phyloP scores from a whole-genome alignment of 2,329 filamentous ascomycete species.

The Aspergillus flavus region DNA sequence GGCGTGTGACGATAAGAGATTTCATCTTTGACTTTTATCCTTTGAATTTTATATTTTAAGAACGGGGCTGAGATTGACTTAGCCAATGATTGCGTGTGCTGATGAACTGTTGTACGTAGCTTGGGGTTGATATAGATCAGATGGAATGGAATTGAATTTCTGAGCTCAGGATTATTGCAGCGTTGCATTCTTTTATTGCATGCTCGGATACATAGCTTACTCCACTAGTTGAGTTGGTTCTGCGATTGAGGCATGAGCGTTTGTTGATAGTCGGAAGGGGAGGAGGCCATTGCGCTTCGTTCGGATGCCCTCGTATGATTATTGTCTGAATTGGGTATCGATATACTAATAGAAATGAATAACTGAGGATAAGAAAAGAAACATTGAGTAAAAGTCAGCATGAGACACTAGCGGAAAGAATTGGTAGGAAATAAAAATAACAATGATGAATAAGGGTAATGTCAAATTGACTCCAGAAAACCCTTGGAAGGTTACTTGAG shows the following conservation, averaged over 20 bases:
- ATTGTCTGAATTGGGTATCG: not conserved
- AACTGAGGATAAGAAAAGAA: not conserved
- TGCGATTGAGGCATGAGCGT: not conserved
- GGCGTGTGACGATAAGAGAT: not conserved
- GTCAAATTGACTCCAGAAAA: not conserved
- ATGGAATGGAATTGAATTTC: slow-evolving; percentile 3
- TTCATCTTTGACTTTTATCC: not conserved
- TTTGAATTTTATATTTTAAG: not conserved
- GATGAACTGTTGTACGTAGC: not conserved
- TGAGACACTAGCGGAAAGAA: not conserved
- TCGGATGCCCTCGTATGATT: too few species aligned
- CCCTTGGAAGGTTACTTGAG: not conserved
- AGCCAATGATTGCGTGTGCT: not conserved
- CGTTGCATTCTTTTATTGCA: slow-evolving; percentile 1
- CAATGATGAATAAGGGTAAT: not conserved
- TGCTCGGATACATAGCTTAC: not conserved
- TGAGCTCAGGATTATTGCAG: slow-evolving; percentile 1
- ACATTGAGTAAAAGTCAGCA: not conserved
- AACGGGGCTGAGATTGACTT: not conserved
- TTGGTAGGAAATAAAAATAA: not conserved
- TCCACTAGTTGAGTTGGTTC: not conserved
- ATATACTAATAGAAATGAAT: not conserved
- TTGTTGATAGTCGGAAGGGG: not conserved
- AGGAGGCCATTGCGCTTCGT: not conserved
- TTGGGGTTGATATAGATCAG: slow-evolving; percentile 9